Evolutionary conservation across 2,329 filamentous ascomycete species (phyloP), one percentile per base, ranked within the genome.

Genomic region (Endoconidiophora polonica): DNA sequence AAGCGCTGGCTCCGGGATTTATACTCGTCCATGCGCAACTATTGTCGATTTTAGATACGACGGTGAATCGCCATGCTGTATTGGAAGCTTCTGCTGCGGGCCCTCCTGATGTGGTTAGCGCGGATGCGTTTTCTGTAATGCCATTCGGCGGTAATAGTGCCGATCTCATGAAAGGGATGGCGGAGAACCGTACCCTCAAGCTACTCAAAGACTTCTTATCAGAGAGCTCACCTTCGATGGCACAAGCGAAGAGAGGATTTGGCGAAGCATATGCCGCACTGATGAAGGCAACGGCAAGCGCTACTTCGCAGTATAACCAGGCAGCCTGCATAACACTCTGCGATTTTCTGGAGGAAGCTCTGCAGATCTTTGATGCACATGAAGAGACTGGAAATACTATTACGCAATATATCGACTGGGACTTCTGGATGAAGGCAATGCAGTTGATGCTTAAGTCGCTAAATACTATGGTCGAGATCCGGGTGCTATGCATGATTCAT

Each of bases 391-490:
- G 64, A n/a, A 61, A 57, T 47, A 53, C 61, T 3, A 57, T 57
- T 9, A 60, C 62, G 55, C 57, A 72, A 20, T 72, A 81, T 46
- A 63, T 88, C 39, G 78, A 90, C 61, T 93, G 86, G 82, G 62
- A 72, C 0, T 94, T 95, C 62, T 94, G 87, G 88, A 69, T 91
- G 39, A 74, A 80, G 0, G 86, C 90, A 4, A 88, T 78, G 63
- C 78, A 76, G 62, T 76, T 77, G 60, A 88, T 94, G 69, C 72
- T 88, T 58, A 72, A 79, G 54, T 91, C 86, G 50, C 78, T 90
- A 57, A 93, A 94, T 63, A 88, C 84, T 38, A 84, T 93, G 70
- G 91, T 86, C 0, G 87, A 94, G 63, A 83, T 94, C 55, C 79
- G 87, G 46, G 71, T 93, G 16, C 77, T 91, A 55, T 80, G 86